Evolutionary conservation across 306 rosid species (phyloP).

Genomic region (Cotoneaster glaucophyllus): DNA sequence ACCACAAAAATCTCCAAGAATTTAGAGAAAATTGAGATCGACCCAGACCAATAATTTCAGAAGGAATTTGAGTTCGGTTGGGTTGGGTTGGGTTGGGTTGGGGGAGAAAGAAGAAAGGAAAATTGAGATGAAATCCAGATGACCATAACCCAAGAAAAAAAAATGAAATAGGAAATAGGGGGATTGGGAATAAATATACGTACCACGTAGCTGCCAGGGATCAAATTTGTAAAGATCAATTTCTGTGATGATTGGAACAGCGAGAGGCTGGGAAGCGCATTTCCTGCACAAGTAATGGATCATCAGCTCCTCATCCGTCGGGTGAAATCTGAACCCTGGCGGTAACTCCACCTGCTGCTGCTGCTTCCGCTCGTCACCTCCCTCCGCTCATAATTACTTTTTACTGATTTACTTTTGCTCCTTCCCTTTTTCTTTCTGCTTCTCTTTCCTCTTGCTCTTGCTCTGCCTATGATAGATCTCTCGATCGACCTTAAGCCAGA

Average conservation of each 20-base stretch:
- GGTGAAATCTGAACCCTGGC: slow-evolving; percentile 93
- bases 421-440: background rate
- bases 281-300: slow-evolving; percentile 66
- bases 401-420: background rate
- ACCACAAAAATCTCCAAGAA: background rate
- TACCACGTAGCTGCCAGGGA: no score
- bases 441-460: background rate
- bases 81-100: no score
- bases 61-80: no score
- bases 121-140: no score
- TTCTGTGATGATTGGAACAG: slow-evolving; percentile 74
- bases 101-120: no score
- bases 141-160: no score
- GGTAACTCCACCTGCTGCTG: slow-evolving; percentile 43
- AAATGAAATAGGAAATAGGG: no score
- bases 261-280: slow-evolving; percentile 57
- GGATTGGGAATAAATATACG: no score
- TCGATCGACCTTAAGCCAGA: no score
- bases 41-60: background rate
- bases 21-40: background rate
- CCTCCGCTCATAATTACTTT: slow-evolving; percentile 27
- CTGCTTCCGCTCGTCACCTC: slow-evolving; percentile 1
- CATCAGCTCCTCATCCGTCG: slow-evolving; percentile 86
- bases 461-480: no score
- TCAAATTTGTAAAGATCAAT: slow-evolving; percentile 83